Base-by-base conservation (phyloP, 345 rosid genomes). In the Rhizophora apiculata region DNA sequence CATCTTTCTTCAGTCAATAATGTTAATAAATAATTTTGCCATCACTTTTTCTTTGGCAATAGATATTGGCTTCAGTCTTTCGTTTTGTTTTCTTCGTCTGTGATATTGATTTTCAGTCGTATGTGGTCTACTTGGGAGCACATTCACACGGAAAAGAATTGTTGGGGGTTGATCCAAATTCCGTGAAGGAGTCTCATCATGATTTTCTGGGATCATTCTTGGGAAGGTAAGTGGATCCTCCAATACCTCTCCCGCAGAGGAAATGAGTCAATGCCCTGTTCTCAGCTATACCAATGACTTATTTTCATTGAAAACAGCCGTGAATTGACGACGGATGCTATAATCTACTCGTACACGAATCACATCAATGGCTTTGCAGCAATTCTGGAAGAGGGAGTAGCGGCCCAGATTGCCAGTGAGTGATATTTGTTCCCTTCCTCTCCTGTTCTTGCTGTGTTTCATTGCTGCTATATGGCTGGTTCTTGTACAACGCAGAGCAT, bases 311-410 rank as follows among this genome's bases (percentile, higher is more conserved):
- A 6, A 4, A 63, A 29, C 76, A 74, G 81, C 26, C 46, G 49
- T 15, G 69, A 64, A 49, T 46, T 31, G 2, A 78, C 80, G 4
- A 49, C 46, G 67, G 70, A 68, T 22, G 43, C 63, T 15, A 70
- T 80, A 26, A 71, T 73, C 61, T 74, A 76, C 79, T 76, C 81
- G 3, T 76, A 80, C 61, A 65, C 68, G 11, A 62, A 71, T 66
- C 74, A 67, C 67, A 74, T 80, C 59, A 76, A 80, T 73, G 83
- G 81, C 19, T 80, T 80, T 13, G 76, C 81, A 24, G 83, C 83
- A 8, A 70, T 31, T 8, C 46, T 76, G n/a, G 78, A 77, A 0
- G 81, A 80, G 15, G 74, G 64, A 54, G 70, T 73, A 6, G 85
- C 80, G 6, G 66, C 66, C 20, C 36, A 73, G 62, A 64, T 82